Conservation (phyloP, 2,329 filamentous ascomycete genomes). For the Parascedosporium putredinis region DNA sequence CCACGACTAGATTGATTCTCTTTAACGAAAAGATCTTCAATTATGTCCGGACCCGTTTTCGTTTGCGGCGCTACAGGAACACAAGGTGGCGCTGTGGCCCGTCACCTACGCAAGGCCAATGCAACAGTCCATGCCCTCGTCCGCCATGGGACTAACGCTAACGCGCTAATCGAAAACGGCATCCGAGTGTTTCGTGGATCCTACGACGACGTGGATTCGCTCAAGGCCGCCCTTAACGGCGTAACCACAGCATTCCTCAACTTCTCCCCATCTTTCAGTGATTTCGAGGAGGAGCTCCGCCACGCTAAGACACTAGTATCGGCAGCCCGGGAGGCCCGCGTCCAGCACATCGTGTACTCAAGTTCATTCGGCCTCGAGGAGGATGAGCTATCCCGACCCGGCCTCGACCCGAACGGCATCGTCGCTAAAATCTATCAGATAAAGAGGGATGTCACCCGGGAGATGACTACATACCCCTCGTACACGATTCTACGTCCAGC, state of each 20-base stretch:
- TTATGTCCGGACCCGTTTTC: slow-evolving; percentile 24
- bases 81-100: slow-evolving; percentile 26
- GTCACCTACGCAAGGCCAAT: slow-evolving; percentile 20
- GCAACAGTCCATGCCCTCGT: slow-evolving; percentile 20
- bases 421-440: slow-evolving; percentile 20
- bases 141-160: slow-evolving; percentile 14
- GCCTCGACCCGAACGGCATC: slow-evolving; percentile 18
- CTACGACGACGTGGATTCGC: background rate
- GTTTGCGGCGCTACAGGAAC: slow-evolving; percentile 28
- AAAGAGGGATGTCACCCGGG: slow-evolving; percentile 32
- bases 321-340: slow-evolving; percentile 25
- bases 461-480: slow-evolving; percentile 25
- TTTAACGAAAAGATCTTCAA: background rate
- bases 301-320: slow-evolving; percentile 22
- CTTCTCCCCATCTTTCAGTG: slow-evolving; percentile 17
- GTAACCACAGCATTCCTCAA: slow-evolving; percentile 5
- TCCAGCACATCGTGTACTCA: slow-evolving; percentile 27
- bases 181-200: background rate
- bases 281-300: slow-evolving; percentile 18
- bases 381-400: slow-evolving; percentile 14
- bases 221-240: background rate
- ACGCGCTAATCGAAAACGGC: background rate
- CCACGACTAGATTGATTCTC: background rate
- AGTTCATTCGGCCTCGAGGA: slow-evolving; percentile 21
- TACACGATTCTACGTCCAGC: slow-evolving; percentile 41